phyloP scores from a whole-genome alignment of 2,329 filamentous ascomycete genomes.

The Colletotrichum orchidophilum region DNA sequence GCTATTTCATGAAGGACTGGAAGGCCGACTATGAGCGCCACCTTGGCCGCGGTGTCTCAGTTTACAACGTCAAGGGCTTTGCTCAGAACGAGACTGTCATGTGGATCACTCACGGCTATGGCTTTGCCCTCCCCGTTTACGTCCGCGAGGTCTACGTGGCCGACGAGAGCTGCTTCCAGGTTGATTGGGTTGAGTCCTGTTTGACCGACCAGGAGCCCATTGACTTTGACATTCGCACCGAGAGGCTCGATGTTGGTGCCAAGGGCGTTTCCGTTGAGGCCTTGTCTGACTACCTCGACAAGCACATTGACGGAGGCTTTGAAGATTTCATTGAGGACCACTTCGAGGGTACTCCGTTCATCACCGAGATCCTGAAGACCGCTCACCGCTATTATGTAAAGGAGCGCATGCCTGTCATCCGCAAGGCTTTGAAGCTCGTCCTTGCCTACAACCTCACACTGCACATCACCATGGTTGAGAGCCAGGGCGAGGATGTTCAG shows the following conservation, averaged over 20 bases:
- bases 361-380: slow-evolving; percentile 96
- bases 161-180: slow-evolving; percentile 90
- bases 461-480: slow-evolving; percentile 94
- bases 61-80: slow-evolving; percentile 93
- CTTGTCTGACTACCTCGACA: slow-evolving; percentile 91
- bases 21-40: slow-evolving; percentile 96
- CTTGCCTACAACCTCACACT: slow-evolving; percentile 95
- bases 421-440: slow-evolving; percentile 94
- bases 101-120: slow-evolving; percentile 97
- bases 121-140: slow-evolving; percentile 90
- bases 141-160: slow-evolving; percentile 93
- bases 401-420: slow-evolving; percentile 87
- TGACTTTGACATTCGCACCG: slow-evolving; percentile 86
- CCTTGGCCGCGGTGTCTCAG: slow-evolving; percentile 84
- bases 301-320: slow-evolving; percentile 91
- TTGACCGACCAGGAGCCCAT: slow-evolving; percentile 75
- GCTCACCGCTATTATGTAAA: slow-evolving; percentile 92
- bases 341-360: slow-evolving; percentile 93
- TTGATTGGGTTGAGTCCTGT: slow-evolving; percentile 91
- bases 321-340: slow-evolving; percentile 95
- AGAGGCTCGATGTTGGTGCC: slow-evolving; percentile 87
- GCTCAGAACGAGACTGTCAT: slow-evolving; percentile 74
- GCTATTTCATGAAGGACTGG: slow-evolving; percentile 99
- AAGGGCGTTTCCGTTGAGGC: slow-evolving; percentile 85
- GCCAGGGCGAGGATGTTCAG: slow-evolving; percentile 80